Percentiles rank a stretch among this genome's conserved stretches.
These are phyloP conservation scores for Heliamphora exappendiculata DNA, from an alignment of 148 eudicot genomes.

Conservation along the genomic window DNA sequence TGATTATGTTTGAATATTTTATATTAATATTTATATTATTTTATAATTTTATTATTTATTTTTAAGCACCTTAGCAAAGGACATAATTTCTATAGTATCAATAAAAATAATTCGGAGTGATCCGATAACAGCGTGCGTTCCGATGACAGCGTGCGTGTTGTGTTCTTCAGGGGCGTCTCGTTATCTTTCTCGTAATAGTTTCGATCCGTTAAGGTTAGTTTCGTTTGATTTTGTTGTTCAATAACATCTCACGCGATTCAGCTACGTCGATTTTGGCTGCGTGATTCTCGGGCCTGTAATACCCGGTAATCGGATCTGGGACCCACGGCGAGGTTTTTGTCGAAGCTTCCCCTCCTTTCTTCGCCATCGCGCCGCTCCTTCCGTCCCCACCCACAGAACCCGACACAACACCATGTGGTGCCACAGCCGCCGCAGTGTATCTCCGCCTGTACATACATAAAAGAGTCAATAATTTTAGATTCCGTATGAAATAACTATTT, in stretches of 20 bases:
- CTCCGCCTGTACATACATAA: slow-evolving; percentile 33
- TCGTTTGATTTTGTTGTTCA: slow-evolving; percentile 36
- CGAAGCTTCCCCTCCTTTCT: slow-evolving; percentile 17
- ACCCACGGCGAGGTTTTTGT: slow-evolving; percentile 48
- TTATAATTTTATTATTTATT: no score
- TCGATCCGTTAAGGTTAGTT: background rate
- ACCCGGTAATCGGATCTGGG: slow-evolving; percentile 84
- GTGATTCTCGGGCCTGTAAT: slow-evolving; percentile 69
- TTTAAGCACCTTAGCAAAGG: no score
- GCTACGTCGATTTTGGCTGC: slow-evolving; percentile 57
- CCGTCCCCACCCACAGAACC: background rate
- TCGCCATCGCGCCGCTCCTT: slow-evolving; percentile 6
- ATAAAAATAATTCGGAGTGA: background rate
- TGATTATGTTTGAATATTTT: no score
- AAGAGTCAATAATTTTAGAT: no score
- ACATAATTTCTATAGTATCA: no score
- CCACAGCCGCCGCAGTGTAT: slow-evolving; percentile 37
- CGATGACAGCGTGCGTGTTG: background rate
- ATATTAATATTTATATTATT: no score
- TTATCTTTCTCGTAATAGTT: background rate
- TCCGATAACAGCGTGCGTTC: background rate
- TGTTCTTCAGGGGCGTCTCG: background rate
- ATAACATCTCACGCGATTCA: slow-evolving; percentile 50
- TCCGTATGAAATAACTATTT: no score
- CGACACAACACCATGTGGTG: slow-evolving; percentile 20